phyloP scores from a whole-genome alignment of 179 eudicot genomes.

The Corrigiola litoralis region DNA sequence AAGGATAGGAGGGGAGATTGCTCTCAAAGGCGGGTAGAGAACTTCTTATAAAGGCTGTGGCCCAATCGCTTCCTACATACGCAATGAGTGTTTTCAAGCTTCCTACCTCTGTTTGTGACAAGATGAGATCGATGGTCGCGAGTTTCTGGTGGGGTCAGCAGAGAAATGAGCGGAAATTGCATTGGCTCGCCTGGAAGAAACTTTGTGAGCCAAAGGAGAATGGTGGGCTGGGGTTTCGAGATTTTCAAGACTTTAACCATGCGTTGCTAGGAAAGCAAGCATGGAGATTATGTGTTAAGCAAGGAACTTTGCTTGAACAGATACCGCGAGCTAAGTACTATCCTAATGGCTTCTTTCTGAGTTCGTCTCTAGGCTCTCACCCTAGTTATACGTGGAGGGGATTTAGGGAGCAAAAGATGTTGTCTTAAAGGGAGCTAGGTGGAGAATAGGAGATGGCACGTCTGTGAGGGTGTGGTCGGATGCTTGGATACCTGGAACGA shows the following conservation, averaged over 20 bases:
- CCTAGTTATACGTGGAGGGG: too few relatives aligned
- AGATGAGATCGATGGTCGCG: neutral
- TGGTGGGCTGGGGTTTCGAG: neutral
- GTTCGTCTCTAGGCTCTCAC: too few relatives aligned
- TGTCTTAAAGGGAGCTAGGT: neutral
- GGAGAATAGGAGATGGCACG: neutral
- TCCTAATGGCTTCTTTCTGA: too few relatives aligned
- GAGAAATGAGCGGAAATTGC: too few relatives aligned
- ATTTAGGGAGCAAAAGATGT: neutral
- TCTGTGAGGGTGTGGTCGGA: neutral
- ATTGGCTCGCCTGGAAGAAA: neutral
- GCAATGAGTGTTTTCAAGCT: constrained; percentile 3
- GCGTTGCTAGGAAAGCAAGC: too few relatives aligned
- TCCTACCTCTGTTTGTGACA: neutral
- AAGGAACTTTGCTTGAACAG: too few relatives aligned
- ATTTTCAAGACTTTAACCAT: neutral
- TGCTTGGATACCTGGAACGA: too few relatives aligned
- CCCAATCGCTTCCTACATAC: neutral
- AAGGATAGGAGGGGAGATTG: neutral
- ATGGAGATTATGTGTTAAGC: too few relatives aligned
- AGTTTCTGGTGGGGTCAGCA: neutral
- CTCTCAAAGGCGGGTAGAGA: neutral
- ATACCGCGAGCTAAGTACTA: too few relatives aligned
- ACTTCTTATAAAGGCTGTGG: neutral
- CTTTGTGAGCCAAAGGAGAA: neutral